Conservation (phyloP, 225 moss, liverwort and hornwort species). For the Pseudoscleropodium purum region DNA sequence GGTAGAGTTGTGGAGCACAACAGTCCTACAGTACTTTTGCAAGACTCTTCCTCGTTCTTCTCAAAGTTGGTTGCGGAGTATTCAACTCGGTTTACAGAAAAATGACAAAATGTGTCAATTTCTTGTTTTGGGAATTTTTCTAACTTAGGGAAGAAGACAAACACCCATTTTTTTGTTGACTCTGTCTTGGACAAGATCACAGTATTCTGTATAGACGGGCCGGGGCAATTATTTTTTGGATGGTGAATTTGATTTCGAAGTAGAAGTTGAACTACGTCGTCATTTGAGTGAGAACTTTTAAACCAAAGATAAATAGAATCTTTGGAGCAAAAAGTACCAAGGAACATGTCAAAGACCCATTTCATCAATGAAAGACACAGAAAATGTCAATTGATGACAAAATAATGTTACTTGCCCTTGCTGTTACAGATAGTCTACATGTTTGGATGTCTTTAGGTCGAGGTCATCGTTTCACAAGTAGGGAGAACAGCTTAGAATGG, state of each 20-base stretch:
- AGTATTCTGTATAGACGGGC: not conserved
- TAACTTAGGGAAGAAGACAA: not conserved
- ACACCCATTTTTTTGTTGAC: not conserved
- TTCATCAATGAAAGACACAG: not conserved
- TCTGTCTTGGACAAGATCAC: not conserved
- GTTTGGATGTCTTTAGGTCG: not conserved
- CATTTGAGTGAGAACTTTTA: not conserved
- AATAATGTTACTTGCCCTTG: too few species aligned
- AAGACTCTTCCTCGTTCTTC: constrained; percentile 25
- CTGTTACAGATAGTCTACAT: not conserved
- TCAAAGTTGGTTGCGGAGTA: constrained; percentile 29
- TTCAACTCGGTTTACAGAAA: not conserved
- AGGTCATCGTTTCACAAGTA: not conserved
- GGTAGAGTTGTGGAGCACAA: constrained; percentile 27
- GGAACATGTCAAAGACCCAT: not conserved
- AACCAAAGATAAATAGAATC: not conserved
- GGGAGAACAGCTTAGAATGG: not conserved
- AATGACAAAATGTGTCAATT: not conserved
- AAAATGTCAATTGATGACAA: not conserved
- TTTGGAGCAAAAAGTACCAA: not conserved
- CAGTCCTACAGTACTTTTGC: constrained; percentile 12
- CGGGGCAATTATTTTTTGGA: not conserved
- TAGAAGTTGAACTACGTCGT: not conserved
- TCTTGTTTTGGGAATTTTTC: not conserved
- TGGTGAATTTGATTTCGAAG: not conserved